Base-by-base conservation (phyloP, 2,329 filamentous ascomycete genomes). In the Acrodontium crateriforme region DNA sequence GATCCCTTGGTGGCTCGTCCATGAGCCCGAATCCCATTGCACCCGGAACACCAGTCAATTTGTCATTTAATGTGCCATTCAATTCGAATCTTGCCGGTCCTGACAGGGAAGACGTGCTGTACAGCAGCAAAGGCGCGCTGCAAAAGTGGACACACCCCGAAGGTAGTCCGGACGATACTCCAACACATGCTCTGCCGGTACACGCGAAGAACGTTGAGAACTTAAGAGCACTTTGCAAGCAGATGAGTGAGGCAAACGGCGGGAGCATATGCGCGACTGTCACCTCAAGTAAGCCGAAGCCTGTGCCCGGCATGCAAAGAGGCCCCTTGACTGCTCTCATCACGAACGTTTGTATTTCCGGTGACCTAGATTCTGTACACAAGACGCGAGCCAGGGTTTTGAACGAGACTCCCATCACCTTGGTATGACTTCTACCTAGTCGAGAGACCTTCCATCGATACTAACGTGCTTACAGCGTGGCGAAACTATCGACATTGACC, bases 1-100 rank as follows among this genome's bases (percentile, higher is more conserved):
- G 71, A 40, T 53, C 65, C 50, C 47, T 66, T 29, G 62, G 61
- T 12, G 60, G 49, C 28, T 43, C 50, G 19, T 39, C 49, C 13
- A 52, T 69, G 44, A 42, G 41, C 30, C 50, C 47, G 18, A 57
- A 74, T 45, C 74, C 78, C 41, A 72, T 78, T 33, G 65, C 76
- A 38, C 69, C 77, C 50, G 79, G 87, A 53, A 67, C 76, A 28
- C 74, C 74, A 41, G 81, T 95, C 56, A 83, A 91, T 57, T 78
- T 93, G 54, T 87, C 83, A 40, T 95, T 98, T 74, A 95, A 94
- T 53, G 79, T 98, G 26, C 89, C 89, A 36, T 94, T 95, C 59
- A 77, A 84, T 44, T 92, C 82, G 39, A 87, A 87, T 47, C 74
- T 98, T 36, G 72, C 81, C 38, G 89, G 89, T 18, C 89, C 89